These are phyloP conservation scores for Cairneyella variabilis DNA, from an alignment of 495 filamentous ascomycete species.

Conservation along the genomic window DNA sequence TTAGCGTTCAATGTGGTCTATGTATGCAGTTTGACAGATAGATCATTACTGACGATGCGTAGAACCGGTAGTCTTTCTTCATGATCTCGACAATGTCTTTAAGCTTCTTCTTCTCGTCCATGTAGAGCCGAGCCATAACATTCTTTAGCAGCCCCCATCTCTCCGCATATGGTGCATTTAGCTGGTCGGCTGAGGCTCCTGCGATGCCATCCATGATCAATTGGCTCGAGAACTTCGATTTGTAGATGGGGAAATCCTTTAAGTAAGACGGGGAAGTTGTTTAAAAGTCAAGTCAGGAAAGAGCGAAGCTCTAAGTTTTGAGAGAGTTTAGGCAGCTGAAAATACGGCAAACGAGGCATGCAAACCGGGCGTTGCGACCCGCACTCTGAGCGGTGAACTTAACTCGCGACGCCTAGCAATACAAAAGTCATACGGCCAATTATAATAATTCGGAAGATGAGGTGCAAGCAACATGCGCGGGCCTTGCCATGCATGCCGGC, in stretches of 20 bases:
- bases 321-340: conserved; percentile 4
- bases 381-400: neutral
- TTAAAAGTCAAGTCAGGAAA: neutral
- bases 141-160: conserved; percentile 37
- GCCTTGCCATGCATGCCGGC: too few species aligned
- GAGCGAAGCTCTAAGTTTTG: neutral
- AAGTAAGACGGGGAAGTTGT: conserved; percentile 3
- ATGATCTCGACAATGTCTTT: conserved; percentile 29
- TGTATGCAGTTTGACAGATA: conserved; percentile 3
- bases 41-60: conserved; percentile 32
- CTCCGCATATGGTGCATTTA: conserved; percentile 30
- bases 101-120: conserved; percentile 26
- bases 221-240: conserved; percentile 5
- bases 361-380: neutral
- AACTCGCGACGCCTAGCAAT: neutral
- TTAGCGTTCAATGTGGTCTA: conserved; percentile 5
- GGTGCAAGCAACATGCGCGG: neutral
- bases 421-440: conserved; percentile 5
- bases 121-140: conserved; percentile 32
- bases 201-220: conserved; percentile 7
- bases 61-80: conserved; percentile 30
- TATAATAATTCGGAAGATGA: neutral
- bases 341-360: neutral
- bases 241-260: neutral
- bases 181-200: conserved; percentile 5